Base-by-base conservation (phyloP, 148 eudicot genomes). In the Cornus suecica region DNA sequence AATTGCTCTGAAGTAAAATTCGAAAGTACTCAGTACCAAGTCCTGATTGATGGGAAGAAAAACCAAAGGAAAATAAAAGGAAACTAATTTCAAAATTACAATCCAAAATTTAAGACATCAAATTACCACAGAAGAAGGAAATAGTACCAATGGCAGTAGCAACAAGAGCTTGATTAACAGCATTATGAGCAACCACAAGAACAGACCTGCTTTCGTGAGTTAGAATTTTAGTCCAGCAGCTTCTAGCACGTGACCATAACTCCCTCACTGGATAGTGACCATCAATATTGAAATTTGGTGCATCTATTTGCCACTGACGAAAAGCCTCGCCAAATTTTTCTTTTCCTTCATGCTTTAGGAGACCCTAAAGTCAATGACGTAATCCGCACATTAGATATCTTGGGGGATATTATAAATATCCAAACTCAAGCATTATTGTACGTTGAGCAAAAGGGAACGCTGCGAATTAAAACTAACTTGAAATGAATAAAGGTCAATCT, bases 141-240 rank as follows among this genome's bases (percentile, higher is more conserved):
- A 72, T 52, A n/a, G 74, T 89, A 94, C 99, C 99, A 8, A 95
- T 81, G 22, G 99, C 94, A 42, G 99, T 89, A 24, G 99, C 97
- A 77, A 95, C 81, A 74, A 95, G 94, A 73, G 99, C 99, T 83
- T 95, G 99, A 78, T 95, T 95, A 78, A 95, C 99, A 66, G 99
- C 99, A 91, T 95, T 95, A 69, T 95, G 99, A 86, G 99, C 99
- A 82, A 95, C 99, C 80, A 94, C 97, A 58, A 95, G 92, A 69
- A 89, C 87, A n/a, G 97, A 95, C 80, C 83, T 91, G 88, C 94
- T 88, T 74, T 95, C 89, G 79, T 91, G 91, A 30, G 77, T 71
- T 74, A 95, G 78, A 73, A 92, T 89, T 79, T 83, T 91, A 54
- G 81, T 83, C 99, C 99, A 92, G 79, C 97, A 88, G 76, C 75